Conservation (phyloP, 306 rosid genomes). For the Casuarina equisetifolia region DNA sequence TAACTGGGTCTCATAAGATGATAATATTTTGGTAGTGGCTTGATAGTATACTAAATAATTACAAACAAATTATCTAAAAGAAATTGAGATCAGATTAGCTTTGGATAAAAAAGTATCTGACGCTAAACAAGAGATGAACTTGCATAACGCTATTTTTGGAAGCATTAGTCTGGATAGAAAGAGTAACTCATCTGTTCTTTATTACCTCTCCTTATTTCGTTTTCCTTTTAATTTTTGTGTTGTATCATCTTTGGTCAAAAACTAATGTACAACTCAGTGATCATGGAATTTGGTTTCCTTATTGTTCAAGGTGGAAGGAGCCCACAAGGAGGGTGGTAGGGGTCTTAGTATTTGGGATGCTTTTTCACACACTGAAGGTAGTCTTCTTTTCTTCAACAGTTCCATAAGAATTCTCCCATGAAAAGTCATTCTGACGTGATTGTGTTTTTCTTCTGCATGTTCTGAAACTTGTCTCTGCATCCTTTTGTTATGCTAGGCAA, state of each 20-base stretch:
- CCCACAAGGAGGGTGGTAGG: conserved; percentile 68
- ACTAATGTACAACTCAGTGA: conserved; percentile 2
- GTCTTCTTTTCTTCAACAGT: conserved; percentile 3
- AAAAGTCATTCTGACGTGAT: background rate
- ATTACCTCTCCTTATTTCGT: background rate
- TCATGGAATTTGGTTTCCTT: conserved; percentile 19
- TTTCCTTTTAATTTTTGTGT: background rate
- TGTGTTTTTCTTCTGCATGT: conserved; percentile 6
- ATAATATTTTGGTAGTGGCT: background rate
- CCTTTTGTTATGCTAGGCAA: conserved; percentile 53
- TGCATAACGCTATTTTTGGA: background rate
- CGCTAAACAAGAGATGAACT: background rate
- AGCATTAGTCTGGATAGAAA: background rate
- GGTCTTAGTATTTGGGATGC: conserved; percentile 93
- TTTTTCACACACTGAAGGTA: conserved; percentile 72
- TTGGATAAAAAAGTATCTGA: background rate
- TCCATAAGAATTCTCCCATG: background rate
- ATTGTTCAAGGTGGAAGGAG: conserved; percentile 78
- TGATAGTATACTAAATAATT: background rate
- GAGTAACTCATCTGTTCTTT: background rate
- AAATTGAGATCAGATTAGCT: background rate
- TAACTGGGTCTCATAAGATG: background rate
- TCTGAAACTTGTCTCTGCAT: conserved; percentile 13
- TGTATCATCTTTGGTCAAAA: conserved; percentile 8
- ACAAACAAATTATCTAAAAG: background rate